Evolutionary conservation across 257 asterid species (phyloP), one percentile per base, ranked within the genome.

Genomic region (Solanum piurae): DNA sequence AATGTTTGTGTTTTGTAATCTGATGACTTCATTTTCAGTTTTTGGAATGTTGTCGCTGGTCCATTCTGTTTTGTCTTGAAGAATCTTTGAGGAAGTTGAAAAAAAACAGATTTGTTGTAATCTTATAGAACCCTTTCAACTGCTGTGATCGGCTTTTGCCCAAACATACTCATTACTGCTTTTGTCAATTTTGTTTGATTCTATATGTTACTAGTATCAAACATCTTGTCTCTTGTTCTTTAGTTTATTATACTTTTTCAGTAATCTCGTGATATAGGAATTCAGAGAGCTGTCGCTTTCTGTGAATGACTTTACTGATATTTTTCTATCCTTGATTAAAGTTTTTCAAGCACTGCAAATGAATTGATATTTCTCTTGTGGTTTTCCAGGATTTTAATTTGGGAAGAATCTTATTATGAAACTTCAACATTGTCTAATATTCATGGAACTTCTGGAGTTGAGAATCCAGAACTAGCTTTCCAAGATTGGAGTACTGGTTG

Each of bases 351-450:
- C 25, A 21, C 71, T 27, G 52, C 44, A 37, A 62, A 66, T 62
- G 80, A 37, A 40, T 18, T 20, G 38, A 38, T n/a, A 86, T 73
- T 31, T 73, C 84, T 72, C 64, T 37, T 90, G 88, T 84, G 87
- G 64, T 88, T 82, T 91, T 58, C 85, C 94, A 96, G 99, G 92
- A 93, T 96, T 89, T 94, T 96, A 91, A 93, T 95, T 83, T 94
- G 98, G 98, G 98, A 96, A 89, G 99, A 95, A 83, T 96, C 94
- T 90, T 96, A 92, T 91, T 93, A 92, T 52, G 97, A 95, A 89
- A 89, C 94, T 2, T 88, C 86, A 73, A 66, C 90, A 3, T 89
- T 83, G 83, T 86, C 92, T 3, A 84, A 89, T 40, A 87, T 64
- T 66, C 89, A 84, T 4, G 91, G 88, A 72, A 77, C 62, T 75